Conservation (phyloP, 495 filamentous ascomycete genomes). For the Elasticomyces elasticus region DNA sequence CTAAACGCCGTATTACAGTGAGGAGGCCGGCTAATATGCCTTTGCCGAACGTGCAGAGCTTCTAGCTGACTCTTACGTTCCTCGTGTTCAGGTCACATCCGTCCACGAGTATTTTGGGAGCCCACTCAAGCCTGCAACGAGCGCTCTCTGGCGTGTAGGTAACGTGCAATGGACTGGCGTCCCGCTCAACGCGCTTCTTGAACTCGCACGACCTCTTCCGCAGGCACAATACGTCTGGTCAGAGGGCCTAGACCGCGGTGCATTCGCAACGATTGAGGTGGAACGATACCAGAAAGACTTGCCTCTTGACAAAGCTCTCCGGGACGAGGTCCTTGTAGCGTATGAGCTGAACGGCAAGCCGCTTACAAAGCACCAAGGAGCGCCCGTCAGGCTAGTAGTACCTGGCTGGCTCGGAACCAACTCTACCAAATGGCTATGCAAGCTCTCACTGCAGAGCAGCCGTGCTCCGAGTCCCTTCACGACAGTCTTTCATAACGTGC, state of each 20-base stretch:
- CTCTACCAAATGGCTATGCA: slow-evolving; percentile 8
- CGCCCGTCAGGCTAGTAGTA: slow-evolving; percentile 5
- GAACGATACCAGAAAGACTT: slow-evolving; percentile 12
- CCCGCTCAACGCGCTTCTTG: neutral
- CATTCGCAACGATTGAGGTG: neutral
- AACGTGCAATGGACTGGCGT: slow-evolving; percentile 10
- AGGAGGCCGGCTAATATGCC: no score
- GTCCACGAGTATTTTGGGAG: slow-evolving; percentile 9
- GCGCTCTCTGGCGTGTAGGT: slow-evolving; percentile 3
- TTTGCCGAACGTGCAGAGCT: no score
- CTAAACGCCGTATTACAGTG: no score
- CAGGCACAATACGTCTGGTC: neutral
- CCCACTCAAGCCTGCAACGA: neutral
- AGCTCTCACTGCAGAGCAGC: slow-evolving; percentile 3
- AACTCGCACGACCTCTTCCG: neutral
- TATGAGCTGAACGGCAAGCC: slow-evolving; percentile 3
- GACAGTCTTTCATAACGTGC: slow-evolving; percentile 2
- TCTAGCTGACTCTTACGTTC: no score
- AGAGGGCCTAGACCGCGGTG: slow-evolving; percentile 3
- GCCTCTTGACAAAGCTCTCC: slow-evolving; percentile 2
- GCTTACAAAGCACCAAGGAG: neutral
- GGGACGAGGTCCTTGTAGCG: slow-evolving; percentile 4
- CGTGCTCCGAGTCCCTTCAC: slow-evolving; percentile 5
- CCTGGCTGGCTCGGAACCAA: slow-evolving; percentile 13
- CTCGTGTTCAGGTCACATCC: no score